A percentile compares a stretch with the other conserved stretches of the same genome.
Conservation (phyloP, 2,329 filamentous ascomycete species). For the Pseudogymnoascus sp. region DNA sequence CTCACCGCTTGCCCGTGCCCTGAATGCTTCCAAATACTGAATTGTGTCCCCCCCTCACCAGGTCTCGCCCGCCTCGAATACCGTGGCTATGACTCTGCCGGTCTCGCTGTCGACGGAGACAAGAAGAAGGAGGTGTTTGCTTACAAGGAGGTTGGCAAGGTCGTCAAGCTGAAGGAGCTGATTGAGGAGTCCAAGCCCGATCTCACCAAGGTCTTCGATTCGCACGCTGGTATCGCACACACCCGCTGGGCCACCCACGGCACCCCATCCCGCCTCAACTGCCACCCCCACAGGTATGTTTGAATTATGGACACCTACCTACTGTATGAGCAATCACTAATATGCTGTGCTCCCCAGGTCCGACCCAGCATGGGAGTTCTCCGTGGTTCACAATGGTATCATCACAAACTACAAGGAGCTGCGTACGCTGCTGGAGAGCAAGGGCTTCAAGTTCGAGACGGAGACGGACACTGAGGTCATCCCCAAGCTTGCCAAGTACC, state of each 20-base stretch:
- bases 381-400: conserved; percentile 98
- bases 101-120: conserved; percentile 91
- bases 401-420: conserved; percentile 99
- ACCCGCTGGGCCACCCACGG: conserved; percentile 99
- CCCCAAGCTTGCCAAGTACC: conserved; percentile 96
- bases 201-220: conserved; percentile 89
- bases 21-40: not conserved
- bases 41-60: conserved; percentile 31
- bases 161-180: conserved; percentile 89
- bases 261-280: conserved; percentile 86
- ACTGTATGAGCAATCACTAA: not conserved
- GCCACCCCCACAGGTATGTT: conserved; percentile 90
- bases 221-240: conserved; percentile 97
- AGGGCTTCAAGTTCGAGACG: conserved; percentile 98
- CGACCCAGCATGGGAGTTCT: conserved; percentile 91
- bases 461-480: conserved; percentile 99
- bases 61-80: conserved; percentile 95
- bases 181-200: conserved; percentile 79
- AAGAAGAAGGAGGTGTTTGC: conserved; percentile 97
- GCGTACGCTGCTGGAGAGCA: conserved; percentile 82
- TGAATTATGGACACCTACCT: not conserved
- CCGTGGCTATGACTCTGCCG: conserved; percentile 96
- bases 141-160: conserved; percentile 99
- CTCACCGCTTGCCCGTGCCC: conserved; percentile 12
- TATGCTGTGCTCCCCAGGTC: conserved; percentile 50